These are phyloP conservation scores for Nissolia schottii DNA, from an alignment of 306 rosid species.

Conservation along the genomic window DNA sequence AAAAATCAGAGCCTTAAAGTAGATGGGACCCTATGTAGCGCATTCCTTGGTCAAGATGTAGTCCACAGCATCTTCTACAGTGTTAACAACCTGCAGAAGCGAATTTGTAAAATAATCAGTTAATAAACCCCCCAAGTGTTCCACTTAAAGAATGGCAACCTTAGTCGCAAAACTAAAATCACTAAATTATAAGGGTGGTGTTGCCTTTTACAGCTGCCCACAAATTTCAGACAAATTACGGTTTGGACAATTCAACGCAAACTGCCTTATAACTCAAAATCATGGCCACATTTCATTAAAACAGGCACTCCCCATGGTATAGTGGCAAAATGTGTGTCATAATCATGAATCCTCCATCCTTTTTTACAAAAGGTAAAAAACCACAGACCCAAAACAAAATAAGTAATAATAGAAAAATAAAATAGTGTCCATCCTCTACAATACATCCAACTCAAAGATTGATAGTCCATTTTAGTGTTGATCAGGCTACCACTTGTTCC, in stretches of 20 bases:
- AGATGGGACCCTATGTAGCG: not conserved
- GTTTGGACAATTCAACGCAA: not conserved
- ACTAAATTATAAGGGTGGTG: not conserved
- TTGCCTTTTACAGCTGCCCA: not conserved
- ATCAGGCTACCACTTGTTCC: not conserved
- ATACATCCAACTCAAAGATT: not conserved
- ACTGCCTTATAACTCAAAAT: not conserved
- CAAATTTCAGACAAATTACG: not conserved
- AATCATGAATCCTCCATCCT: not conserved
- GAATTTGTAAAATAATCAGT: constrained; percentile 7
- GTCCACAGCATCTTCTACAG: constrained; percentile 68
- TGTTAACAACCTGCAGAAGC: constrained; percentile 65
- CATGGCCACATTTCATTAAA: not conserved
- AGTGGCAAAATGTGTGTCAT: not conserved
- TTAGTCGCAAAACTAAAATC: not conserved
- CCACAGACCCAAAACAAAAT: not conserved
- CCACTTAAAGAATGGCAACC: not conserved
- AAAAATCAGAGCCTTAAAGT: constrained; percentile 22
- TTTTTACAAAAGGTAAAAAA: not conserved
- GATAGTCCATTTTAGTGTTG: not conserved
- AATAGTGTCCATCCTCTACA: not conserved
- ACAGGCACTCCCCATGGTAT: not conserved
- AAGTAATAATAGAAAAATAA: not conserved
- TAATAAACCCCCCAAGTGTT: not conserved
- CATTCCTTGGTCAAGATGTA: constrained; percentile 48